These are phyloP conservation scores for Acacia concinna DNA, from an alignment of 331 rosid species.

Conservation along the genomic window DNA sequence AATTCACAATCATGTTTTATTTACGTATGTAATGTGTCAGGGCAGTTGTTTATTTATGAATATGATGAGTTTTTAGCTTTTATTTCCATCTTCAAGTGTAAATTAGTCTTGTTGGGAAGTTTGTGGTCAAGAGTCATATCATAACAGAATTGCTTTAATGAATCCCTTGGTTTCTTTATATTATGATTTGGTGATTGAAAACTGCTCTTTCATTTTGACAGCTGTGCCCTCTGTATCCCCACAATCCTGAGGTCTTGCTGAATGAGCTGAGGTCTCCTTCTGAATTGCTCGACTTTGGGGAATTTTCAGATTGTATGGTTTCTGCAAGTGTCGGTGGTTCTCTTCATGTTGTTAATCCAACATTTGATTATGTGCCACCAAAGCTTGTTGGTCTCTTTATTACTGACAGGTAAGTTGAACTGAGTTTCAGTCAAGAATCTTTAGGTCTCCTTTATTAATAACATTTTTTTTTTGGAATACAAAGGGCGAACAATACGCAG, in stretches of 20 bases:
- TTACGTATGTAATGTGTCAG: too few relatives aligned
- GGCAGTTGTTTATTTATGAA: too few relatives aligned
- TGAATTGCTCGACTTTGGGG: constrained; percentile 96
- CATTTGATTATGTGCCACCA: constrained; percentile 95
- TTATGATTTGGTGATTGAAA: constrained; percentile 26
- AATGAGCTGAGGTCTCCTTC: constrained; percentile 98
- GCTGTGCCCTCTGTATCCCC: constrained; percentile 96
- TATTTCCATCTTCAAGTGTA: too few relatives aligned
- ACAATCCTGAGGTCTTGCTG: constrained; percentile 85
- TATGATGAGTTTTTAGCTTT: too few relatives aligned
- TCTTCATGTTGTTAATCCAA: constrained; percentile 88
- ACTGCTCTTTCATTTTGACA: constrained; percentile 44
- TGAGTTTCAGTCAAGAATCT: neutral
- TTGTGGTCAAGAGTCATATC: too few relatives aligned
- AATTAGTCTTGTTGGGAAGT: too few relatives aligned
- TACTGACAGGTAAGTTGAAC: constrained; percentile 89
- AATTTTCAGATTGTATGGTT: constrained; percentile 94
- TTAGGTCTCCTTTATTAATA: neutral
- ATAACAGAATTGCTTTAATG: too few relatives aligned
- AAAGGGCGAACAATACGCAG: too few relatives aligned
- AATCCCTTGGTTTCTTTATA: constrained; percentile 4
- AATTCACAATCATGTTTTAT: too few relatives aligned
- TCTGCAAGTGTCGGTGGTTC: constrained; percentile 64
- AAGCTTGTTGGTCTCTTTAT: constrained; percentile 82
- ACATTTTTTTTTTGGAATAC: too few relatives aligned